These are phyloP conservation scores for Pholiota molesta DNA, from an alignment of 768 basidiomycete species.

Conservation along the genomic window DNA sequence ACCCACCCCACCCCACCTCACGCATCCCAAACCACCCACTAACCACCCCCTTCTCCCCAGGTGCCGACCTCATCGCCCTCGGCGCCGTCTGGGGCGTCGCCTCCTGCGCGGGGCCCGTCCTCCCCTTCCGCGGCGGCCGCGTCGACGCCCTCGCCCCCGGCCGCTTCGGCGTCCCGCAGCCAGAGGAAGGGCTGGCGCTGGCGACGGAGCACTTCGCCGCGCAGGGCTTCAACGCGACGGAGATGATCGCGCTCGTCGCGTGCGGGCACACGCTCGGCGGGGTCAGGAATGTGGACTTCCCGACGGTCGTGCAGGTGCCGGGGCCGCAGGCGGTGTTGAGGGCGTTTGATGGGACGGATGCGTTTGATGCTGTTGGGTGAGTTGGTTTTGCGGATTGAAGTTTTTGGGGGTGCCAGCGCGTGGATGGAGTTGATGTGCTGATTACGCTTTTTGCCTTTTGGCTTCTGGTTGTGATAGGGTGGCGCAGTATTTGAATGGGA, in stretches of 20 bases:
- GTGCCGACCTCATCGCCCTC: slow-evolving; percentile 45
- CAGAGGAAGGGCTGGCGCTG: slow-evolving; percentile 36
- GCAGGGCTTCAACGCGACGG: slow-evolving; percentile 40
- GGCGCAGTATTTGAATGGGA: slow-evolving; percentile 41
- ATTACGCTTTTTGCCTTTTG: neutral
- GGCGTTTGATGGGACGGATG: slow-evolving; percentile 35
- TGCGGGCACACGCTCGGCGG: slow-evolving; percentile 51
- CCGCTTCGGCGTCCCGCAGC: slow-evolving; percentile 41
- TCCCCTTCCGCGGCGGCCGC: slow-evolving; percentile 46
- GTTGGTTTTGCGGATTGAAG: slow-evolving; percentile 11
- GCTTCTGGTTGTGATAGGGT: slow-evolving; percentile 29
- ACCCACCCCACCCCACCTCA: neutral
- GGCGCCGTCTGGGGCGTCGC: slow-evolving; percentile 38
- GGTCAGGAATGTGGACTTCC: slow-evolving; percentile 43
- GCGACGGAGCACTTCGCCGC: slow-evolving; percentile 37
- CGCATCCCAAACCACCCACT: neutral
- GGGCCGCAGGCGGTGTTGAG: slow-evolving; percentile 23
- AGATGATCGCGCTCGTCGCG: slow-evolving; percentile 48
- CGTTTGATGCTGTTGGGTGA: slow-evolving; percentile 41
- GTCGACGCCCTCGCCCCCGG: slow-evolving; percentile 42
- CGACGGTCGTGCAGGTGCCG: slow-evolving; percentile 29
- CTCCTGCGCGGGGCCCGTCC: slow-evolving; percentile 46
- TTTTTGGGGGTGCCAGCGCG: no score
- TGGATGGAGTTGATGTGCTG: no score
- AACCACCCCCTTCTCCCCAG: slow-evolving; percentile 21